These are phyloP conservation scores for Olyra latifolia DNA, from an alignment of 176 grass and related monocot species.

Conservation along the genomic window DNA sequence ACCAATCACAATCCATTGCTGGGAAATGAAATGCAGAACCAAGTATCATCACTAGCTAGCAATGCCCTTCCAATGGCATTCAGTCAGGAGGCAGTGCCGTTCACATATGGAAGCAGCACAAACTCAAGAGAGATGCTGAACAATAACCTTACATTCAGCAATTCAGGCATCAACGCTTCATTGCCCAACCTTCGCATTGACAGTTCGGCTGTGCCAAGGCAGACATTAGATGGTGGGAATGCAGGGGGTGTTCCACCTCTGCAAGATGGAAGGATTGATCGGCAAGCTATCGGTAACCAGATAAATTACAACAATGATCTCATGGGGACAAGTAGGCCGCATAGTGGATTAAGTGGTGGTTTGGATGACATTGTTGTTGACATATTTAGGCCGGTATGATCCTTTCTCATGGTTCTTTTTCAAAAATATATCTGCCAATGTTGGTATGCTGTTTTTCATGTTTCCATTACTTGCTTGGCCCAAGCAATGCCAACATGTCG, in stretches of 20 bases:
- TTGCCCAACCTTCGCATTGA: conserved; percentile 49
- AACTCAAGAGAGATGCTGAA: conserved; percentile 48
- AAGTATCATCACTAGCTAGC: conserved; percentile 30
- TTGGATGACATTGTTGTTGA: conserved; percentile 58
- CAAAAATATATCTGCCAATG: not conserved
- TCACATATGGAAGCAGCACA: conserved; percentile 36
- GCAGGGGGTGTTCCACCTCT: conserved; percentile 5
- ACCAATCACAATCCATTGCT: conserved; percentile 38
- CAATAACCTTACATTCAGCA: conserved; percentile 36
- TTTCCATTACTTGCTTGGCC: not conserved
- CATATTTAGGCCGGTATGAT: conserved; percentile 59
- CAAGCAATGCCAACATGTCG: not conserved
- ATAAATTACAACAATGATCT: conserved; percentile 50
- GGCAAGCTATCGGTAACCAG: conserved; percentile 18
- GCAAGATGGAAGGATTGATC: conserved; percentile 43
- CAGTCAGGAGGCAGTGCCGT: conserved; percentile 33
- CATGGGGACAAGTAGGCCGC: conserved; percentile 39
- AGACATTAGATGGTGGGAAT: conserved; percentile 33
- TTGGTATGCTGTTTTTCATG: not conserved
- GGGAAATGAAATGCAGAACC: conserved; percentile 47
- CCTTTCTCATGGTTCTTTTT: conserved; percentile 11
- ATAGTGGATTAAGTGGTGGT: conserved; percentile 51
- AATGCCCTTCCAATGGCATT: conserved; percentile 32
- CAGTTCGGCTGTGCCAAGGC: conserved; percentile 32
- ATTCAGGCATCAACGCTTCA: conserved; percentile 48